phyloP scores from a whole-genome alignment of 1,284 basidiomycete species.

The Tilletia setariae region DNA sequence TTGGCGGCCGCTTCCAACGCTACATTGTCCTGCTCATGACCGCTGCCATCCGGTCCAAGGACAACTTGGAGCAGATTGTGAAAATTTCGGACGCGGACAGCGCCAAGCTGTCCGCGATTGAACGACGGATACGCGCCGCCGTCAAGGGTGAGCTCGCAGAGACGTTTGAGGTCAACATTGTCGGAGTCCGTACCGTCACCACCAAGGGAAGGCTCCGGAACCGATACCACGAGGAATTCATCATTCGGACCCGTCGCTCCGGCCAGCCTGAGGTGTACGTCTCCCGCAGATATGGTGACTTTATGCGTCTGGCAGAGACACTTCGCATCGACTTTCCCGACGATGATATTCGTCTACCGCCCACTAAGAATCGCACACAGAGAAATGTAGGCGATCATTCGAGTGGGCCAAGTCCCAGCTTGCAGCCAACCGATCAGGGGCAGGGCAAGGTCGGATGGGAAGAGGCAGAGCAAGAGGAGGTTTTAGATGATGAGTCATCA shows the following conservation, averaged over 20 bases:
- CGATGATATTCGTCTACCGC: conserved; percentile 72
- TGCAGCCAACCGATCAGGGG: not conserved
- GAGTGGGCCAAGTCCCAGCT: not conserved
- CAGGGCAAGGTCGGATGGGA: not conserved
- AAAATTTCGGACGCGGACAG: conserved; percentile 44
- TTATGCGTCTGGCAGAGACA: conserved; percentile 59
- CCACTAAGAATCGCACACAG: conserved; percentile 62
- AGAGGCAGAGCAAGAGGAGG: conserved; percentile 9
- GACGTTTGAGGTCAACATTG: conserved; percentile 48
- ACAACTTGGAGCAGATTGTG: conserved; percentile 41
- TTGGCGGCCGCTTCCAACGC: conserved; percentile 37
- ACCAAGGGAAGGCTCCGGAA: conserved; percentile 42
- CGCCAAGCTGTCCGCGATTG: conserved; percentile 32
- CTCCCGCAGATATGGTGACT: conserved; percentile 90
- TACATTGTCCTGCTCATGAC: conserved; percentile 43
- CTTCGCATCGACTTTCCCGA: conserved; percentile 56
- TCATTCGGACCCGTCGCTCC: conserved; percentile 78
- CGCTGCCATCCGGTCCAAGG: conserved; percentile 32
- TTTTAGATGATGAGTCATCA: not conserved
- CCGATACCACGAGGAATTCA: conserved; percentile 67
- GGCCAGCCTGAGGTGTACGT: conserved; percentile 76
- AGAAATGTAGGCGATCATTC: not conserved
- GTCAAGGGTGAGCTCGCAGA: conserved; percentile 4
- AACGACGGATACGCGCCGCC: conserved; percentile 37
- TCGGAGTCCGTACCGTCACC: conserved; percentile 41